These are phyloP conservation scores for Salix arbutifolia DNA, from an alignment of 345 rosid species.

Conservation along the genomic window DNA sequence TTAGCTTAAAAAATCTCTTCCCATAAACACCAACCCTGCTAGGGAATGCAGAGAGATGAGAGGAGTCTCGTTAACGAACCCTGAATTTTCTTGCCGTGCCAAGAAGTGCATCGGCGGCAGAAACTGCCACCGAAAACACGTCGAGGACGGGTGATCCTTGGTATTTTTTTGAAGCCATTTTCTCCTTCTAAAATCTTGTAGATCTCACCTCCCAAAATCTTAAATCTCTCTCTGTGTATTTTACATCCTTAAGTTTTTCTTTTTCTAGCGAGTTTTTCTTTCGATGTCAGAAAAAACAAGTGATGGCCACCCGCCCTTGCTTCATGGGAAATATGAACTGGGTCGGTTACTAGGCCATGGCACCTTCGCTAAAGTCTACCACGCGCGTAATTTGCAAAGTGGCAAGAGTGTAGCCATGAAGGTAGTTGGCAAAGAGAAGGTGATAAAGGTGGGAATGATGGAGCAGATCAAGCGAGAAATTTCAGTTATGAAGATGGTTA, in stretches of 20 bases:
- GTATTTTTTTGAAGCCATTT: not conserved
- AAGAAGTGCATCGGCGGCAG: constrained; percentile 66
- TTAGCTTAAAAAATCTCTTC: not conserved
- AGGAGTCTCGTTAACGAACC: constrained; percentile 11
- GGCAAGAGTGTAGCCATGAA: constrained; percentile 84
- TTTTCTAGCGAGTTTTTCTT: not conserved
- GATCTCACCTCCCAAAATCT: not conserved
- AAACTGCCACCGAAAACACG: constrained; percentile 90
- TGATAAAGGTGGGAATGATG: constrained; percentile 78
- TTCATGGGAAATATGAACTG: constrained; percentile 81
- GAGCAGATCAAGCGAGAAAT: constrained; percentile 89
- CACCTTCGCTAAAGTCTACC: constrained; percentile 86
- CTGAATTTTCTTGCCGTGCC: constrained; percentile 30
- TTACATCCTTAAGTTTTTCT: not conserved
- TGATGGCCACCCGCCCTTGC: constrained; percentile 31
- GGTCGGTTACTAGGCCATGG: constrained; percentile 85
- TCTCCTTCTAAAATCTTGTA: not conserved
- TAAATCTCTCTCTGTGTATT: not conserved
- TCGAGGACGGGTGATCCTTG: constrained; percentile 85
- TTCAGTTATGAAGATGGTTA: constrained; percentile 91
- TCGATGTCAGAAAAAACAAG: not conserved
- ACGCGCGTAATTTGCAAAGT: constrained; percentile 47
- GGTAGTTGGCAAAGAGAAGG: constrained; percentile 83
- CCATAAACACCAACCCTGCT: not conserved
- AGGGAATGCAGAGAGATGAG: constrained; percentile 55